phyloP scores from a whole-genome alignment of 352 stramenopile species.

The Globisporangium irregulare region DNA sequence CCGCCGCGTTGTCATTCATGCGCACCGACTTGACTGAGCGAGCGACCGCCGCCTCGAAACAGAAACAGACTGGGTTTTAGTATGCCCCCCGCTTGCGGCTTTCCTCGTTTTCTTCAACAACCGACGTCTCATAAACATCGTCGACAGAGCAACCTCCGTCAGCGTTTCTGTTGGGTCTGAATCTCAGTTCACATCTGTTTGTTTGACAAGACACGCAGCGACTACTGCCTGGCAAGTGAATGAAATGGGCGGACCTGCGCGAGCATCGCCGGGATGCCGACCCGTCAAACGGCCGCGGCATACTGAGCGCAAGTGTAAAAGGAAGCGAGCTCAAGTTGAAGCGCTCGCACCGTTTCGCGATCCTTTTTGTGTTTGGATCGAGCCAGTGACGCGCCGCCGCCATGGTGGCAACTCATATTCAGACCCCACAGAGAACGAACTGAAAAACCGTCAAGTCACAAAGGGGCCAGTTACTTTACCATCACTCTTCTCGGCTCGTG shows the following conservation, averaged over 20 bases:
- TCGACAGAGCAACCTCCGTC: neutral
- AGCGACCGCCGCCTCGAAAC: neutral
- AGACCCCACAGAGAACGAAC: neutral
- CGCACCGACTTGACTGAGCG: neutral
- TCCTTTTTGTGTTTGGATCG: neutral
- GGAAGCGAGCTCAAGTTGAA: neutral
- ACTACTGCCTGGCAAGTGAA: neutral
- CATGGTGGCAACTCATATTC: slow-evolving; percentile 3
- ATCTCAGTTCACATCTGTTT: neutral
- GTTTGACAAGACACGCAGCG: neutral
- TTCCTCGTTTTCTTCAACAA: neutral
- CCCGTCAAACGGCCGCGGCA: neutral
- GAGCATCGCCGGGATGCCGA: too few relatives aligned
- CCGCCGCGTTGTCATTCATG: slow-evolving; percentile 1
- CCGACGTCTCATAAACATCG: neutral
- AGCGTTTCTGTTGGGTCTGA: neutral
- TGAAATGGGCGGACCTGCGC: neutral
- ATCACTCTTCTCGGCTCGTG: neutral
- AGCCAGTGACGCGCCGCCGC: slow-evolving; percentile 6
- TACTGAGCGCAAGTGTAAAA: neutral
- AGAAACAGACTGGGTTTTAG: neutral
- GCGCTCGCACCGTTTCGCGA: slow-evolving; percentile 2
- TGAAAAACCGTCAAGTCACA: neutral
- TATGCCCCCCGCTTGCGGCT: too few relatives aligned
- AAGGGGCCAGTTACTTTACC: neutral